Conservation (phyloP, 2,329 filamentous ascomycete genomes). For the Lecanicillium sp. region DNA sequence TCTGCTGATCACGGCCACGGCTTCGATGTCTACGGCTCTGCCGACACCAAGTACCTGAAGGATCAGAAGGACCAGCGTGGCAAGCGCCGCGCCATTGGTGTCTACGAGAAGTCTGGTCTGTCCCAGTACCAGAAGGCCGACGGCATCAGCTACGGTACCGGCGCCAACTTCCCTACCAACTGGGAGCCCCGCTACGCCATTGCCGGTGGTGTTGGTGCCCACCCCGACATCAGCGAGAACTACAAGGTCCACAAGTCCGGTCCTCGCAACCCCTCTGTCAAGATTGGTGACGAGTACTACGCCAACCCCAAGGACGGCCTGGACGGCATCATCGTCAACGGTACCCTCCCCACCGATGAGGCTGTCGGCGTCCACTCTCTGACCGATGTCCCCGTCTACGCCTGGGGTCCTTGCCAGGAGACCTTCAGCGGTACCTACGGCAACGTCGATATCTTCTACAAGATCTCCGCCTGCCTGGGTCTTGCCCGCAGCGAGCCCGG, state of each 20-base stretch:
- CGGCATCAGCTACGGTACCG: conserved; percentile 63
- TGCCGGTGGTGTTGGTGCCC: conserved; percentile 63
- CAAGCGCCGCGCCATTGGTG: conserved; percentile 70
- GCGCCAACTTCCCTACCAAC: conserved; percentile 71
- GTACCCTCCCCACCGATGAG: conserved; percentile 60
- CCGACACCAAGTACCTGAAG: conserved; percentile 72
- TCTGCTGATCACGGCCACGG: conserved; percentile 88
- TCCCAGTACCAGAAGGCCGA: conserved; percentile 64
- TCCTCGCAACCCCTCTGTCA: conserved; percentile 55
- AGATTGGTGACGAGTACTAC: conserved; percentile 50
- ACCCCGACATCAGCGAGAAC: conserved; percentile 71
- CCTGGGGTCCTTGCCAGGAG: conserved; percentile 72
- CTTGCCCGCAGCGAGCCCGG: conserved; percentile 31
- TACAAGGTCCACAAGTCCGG: conserved; percentile 64
- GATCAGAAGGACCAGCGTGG: conserved; percentile 59
- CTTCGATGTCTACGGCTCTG: conserved; percentile 78
- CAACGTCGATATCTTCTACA: conserved; percentile 69
- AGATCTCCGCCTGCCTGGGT: conserved; percentile 64
- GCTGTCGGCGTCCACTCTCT: conserved; percentile 68
- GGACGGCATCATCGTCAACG: conserved; percentile 67
- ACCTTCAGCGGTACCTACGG: conserved; percentile 65
- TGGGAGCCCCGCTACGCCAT: conserved; percentile 83
- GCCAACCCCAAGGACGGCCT: conserved; percentile 62
- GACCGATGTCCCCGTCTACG: conserved; percentile 74
- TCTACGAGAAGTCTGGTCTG: conserved; percentile 66